These are phyloP conservation scores for Graphiopsis chlorocephala DNA, from an alignment of 2,329 filamentous ascomycete genomes.

Conservation along the genomic window DNA sequence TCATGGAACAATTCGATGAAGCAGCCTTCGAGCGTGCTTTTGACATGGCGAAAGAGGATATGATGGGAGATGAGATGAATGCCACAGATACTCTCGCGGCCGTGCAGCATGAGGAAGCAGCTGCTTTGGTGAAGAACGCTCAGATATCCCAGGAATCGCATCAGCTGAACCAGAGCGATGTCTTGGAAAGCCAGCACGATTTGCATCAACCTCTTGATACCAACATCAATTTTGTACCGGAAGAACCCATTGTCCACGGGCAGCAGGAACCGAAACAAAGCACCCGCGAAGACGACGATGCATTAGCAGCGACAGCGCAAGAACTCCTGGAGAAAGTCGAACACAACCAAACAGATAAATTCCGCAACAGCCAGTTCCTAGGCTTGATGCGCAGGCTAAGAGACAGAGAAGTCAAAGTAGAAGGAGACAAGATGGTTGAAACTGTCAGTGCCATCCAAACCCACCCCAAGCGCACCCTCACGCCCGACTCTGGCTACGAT, in stretches of 20 bases:
- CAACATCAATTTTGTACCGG: background rate
- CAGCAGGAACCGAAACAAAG: conserved; percentile 1
- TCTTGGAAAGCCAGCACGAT: background rate
- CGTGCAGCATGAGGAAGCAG: background rate
- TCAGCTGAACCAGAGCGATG: conserved; percentile 1
- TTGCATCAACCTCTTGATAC: background rate
- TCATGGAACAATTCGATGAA: conserved; percentile 49
- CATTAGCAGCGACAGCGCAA: conserved; percentile 69
- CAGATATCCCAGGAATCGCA: conserved; percentile 5
- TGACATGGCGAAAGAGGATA: conserved; percentile 45
- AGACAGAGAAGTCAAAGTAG: conserved; percentile 68
- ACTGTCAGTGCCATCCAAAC: conserved; percentile 36
- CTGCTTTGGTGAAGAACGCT: background rate
- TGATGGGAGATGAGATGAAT: conserved; percentile 24
- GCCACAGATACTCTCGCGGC: background rate
- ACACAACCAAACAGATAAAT: conserved; percentile 69
- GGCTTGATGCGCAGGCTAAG: conserved; percentile 73
- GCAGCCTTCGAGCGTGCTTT: conserved; percentile 57
- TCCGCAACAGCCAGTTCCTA: conserved; percentile 74
- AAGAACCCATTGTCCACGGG: background rate
- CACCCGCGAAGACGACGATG: conserved; percentile 55
- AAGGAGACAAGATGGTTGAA: conserved; percentile 66
- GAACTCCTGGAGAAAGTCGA: conserved; percentile 67
- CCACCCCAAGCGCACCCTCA: conserved; percentile 20
- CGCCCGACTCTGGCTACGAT: conserved; percentile 22